Evolutionary conservation across 2,329 filamentous ascomycete genomes (phyloP).

Genomic region (Delphinella strobiligena): DNA sequence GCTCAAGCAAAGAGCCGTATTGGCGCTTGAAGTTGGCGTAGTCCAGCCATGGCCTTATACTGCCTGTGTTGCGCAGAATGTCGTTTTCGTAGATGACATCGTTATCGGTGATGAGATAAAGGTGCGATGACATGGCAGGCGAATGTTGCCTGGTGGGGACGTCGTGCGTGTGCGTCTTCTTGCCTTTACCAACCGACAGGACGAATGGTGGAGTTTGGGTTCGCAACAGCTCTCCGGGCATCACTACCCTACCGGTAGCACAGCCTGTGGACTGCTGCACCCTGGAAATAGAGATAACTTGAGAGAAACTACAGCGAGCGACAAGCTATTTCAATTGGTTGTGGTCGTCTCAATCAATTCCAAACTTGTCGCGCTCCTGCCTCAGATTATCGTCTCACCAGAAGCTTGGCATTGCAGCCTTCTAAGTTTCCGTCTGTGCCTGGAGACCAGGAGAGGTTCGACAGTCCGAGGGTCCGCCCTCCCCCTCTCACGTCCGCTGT

Average conservation of each 20-base stretch:
- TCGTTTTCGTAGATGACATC: conserved; percentile 96
- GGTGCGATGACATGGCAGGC: conserved; percentile 19
- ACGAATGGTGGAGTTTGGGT: conserved; percentile 20
- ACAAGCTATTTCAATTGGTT: too few relatives aligned
- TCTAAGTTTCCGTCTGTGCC: too few relatives aligned
- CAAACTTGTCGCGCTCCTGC: too few relatives aligned
- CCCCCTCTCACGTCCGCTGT: too few relatives aligned
- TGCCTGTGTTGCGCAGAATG: conserved; percentile 71
- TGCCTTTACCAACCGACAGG: conserved; percentile 14
- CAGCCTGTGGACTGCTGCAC: conserved; percentile 1
- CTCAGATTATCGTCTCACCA: too few relatives aligned
- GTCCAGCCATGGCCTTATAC: conserved; percentile 85
- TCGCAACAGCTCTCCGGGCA: conserved; percentile 39
- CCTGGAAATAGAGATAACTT: conserved; percentile 5
- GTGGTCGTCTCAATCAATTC: too few relatives aligned
- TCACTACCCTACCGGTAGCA: conserved; percentile 14
- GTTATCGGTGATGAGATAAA: conserved; percentile 56
- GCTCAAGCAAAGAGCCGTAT: conserved; percentile 74
- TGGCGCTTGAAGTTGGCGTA: conserved; percentile 87
- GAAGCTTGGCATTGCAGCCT: too few relatives aligned
- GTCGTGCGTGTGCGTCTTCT: too few relatives aligned
- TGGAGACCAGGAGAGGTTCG: too few relatives aligned
- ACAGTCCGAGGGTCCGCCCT: too few relatives aligned
- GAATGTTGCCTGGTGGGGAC: neutral
- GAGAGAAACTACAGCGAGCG: too few relatives aligned